Percentiles rank a stretch among this genome's conserved stretches.
Conservation (phyloP, 345 rosid species). For the Hibiscus tridactylites region DNA sequence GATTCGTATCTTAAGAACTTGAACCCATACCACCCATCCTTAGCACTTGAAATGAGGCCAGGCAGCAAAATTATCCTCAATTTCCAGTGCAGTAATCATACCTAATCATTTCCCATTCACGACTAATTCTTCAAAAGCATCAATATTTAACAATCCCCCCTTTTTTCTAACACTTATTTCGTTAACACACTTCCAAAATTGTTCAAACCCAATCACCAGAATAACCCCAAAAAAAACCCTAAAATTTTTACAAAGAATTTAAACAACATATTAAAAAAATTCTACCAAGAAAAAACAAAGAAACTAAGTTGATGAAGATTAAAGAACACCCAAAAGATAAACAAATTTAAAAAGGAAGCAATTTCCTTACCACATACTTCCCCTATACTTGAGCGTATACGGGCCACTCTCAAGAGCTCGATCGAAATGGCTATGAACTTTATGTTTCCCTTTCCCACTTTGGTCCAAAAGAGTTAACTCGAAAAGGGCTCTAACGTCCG, state of each 20-base stretch:
- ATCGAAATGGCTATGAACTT: slow-evolving; percentile 87
- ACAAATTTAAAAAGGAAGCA: background rate
- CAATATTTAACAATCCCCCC: background rate
- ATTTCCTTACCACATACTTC: slow-evolving; percentile 73
- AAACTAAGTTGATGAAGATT: background rate
- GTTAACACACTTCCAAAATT: background rate
- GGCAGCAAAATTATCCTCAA: background rate
- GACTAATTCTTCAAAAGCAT: background rate
- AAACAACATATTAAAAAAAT: background rate
- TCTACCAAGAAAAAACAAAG: background rate
- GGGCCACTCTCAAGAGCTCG: slow-evolving; percentile 91
- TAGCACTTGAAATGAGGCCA: background rate
- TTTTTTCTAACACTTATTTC: background rate
- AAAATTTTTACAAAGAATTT: background rate
- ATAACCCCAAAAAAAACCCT: no score
- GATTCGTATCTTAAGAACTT: no score
- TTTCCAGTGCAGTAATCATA: background rate
- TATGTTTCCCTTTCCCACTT: slow-evolving; percentile 78
- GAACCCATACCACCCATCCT: background rate
- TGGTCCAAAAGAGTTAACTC: slow-evolving; percentile 79
- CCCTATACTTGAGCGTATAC: slow-evolving; percentile 85
- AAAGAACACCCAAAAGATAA: background rate
- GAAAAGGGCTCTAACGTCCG: slow-evolving; percentile 82
- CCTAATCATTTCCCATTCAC: background rate
- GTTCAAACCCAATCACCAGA: background rate